Evolutionary conservation across 1,139 yeast genomes (phyloP), one percentile per base, ranked within the genome.

Genomic region (Candida mesenterica): DNA sequence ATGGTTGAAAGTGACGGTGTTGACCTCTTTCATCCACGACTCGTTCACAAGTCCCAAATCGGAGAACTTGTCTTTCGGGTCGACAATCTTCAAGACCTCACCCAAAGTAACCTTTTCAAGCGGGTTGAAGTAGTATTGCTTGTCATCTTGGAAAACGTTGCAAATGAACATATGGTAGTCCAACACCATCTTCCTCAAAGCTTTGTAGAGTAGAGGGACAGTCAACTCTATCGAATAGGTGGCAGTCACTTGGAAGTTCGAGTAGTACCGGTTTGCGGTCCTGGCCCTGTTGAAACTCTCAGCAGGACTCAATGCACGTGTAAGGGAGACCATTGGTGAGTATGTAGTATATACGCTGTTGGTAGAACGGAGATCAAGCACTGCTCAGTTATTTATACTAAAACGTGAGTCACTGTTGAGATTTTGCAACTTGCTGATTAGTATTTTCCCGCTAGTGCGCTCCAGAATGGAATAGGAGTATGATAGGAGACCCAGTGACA

Each of bases 241-340:
- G 4, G 62, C 68, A 4, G 67, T 58, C 5, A 66, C 57, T 36
- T 57, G 65, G 43, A 69, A 69, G 37, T 58, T 61, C 9, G 53
- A 45, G 41, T 58, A 68, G 44, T 49, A 60, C 5, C 53, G 52
- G 31, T 43, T 44, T 4, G 58, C 58, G 5, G 63, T 61, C 37
- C 75, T 45, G 25, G 59, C 56, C 20, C 73, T 49, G 39, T 60
- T 62, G 44, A 63, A 62, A 44, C 62, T 57, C 39, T 69, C 75
- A n/a, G 52, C 50, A 4, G 45, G 38, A 32, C 70, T 60, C 40
- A 68, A 55, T 0, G 61, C 61, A 8, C 59, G 34, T 13, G 15
- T 4, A 14, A 25, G 15, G 9, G 50, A 34, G 9, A 12, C 30
- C 30, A 28, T 28, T 16, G 23, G 12, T 24, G 26, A 24, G 14